phyloP scores from a whole-genome alignment of 768 basidiomycete genomes.

The Tulasnella sp. region DNA sequence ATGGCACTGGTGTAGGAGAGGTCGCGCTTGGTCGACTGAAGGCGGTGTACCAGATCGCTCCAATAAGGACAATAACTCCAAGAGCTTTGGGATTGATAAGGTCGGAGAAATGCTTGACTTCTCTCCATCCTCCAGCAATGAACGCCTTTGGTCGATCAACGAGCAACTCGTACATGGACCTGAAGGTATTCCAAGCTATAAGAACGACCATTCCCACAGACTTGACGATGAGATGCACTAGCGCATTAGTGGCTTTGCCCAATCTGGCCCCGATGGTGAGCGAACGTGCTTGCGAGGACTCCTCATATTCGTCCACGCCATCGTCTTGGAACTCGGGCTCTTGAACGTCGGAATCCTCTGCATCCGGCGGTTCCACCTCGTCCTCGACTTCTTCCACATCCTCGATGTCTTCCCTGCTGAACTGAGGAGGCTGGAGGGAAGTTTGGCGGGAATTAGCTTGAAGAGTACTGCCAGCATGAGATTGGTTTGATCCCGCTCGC shows the following conservation, averaged over 20 bases:
- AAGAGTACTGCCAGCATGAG: conserved; percentile 1
- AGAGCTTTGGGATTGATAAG: conserved; percentile 20
- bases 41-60: neutral
- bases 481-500: conserved; percentile 2
- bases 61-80: conserved; percentile 6
- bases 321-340: conserved; percentile 23
- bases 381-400: conserved; percentile 21
- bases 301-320: conserved; percentile 8
- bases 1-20: neutral
- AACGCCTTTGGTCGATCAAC: conserved; percentile 22
- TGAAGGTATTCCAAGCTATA: conserved; percentile 18
- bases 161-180: conserved; percentile 24
- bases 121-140: conserved; percentile 1
- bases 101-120: conserved; percentile 28
- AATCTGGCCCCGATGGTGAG: conserved; percentile 51
- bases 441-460: neutral
- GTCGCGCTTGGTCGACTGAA: neutral
- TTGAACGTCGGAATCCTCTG: neutral
- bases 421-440: neutral
- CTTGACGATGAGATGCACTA: conserved; percentile 34
- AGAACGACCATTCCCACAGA: conserved; percentile 34
- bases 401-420: conserved; percentile 6
- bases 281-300: conserved; percentile 18
- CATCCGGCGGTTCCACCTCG: neutral
- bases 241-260: conserved; percentile 45